Conservation (phyloP, 768 basidiomycete species). For the Phlebiopsis flavidoalba region DNA sequence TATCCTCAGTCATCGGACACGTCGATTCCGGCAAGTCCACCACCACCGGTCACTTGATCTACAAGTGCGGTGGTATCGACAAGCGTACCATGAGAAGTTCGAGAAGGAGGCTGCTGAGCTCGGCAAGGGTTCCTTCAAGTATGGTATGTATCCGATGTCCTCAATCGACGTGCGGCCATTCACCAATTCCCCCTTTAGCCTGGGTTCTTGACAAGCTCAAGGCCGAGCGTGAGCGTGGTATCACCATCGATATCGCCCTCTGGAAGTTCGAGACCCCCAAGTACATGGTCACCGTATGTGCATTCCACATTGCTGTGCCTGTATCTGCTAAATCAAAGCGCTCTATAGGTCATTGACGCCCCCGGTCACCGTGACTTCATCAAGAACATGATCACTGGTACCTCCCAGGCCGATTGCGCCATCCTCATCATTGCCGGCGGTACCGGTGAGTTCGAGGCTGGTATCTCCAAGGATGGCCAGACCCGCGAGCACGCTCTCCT, state of each 20-base stretch:
- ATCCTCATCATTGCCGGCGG: conserved; percentile 99
- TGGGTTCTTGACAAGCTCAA: conserved; percentile 99
- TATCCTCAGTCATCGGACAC: conserved; percentile 83
- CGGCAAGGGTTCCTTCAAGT: conserved; percentile 98
- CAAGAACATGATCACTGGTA: conserved; percentile 99
- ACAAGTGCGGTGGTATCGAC: conserved; percentile 99
- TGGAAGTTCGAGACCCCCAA: conserved; percentile 99
- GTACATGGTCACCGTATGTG: conserved; percentile 83
- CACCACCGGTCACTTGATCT: conserved; percentile 99
- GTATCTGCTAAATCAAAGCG: not conserved
- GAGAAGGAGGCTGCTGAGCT: conserved; percentile 99
- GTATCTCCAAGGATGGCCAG: conserved; percentile 99
- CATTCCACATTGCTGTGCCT: conserved; percentile 1
- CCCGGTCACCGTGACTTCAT: conserved; percentile 99
- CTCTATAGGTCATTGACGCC: conserved; percentile 88
- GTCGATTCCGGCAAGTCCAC: conserved; percentile 99
- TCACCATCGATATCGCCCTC: conserved; percentile 99
- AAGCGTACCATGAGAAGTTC: conserved; percentile 99
- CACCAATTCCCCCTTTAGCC: conserved; percentile 39
- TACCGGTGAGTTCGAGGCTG: conserved; percentile 99
- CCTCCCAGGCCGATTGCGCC: conserved; percentile 99
- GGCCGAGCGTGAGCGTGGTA: conserved; percentile 99
- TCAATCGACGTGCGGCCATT: conserved; percentile 11
- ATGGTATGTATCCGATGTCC: conserved; percentile 54
- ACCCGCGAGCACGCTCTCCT: conserved; percentile 99